phyloP scores from a whole-genome alignment of 495 filamentous ascomycete species.

The Antarctomyces pellizariae region DNA sequence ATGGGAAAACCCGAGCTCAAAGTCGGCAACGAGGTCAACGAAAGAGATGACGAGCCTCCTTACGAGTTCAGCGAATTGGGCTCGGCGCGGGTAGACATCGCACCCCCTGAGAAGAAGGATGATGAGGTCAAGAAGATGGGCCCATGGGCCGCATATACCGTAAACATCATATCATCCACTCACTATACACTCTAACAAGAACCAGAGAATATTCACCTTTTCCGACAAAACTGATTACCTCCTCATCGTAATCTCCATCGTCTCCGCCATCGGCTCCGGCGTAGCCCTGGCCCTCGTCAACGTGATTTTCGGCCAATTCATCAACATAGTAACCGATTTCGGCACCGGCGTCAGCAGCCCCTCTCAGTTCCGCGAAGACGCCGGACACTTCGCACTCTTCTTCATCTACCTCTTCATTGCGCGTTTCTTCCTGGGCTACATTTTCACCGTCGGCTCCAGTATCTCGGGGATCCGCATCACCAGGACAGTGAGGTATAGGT shows the following conservation, averaged over 20 bases:
- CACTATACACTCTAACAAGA: no score
- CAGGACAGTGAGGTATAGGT: constrained; percentile 31
- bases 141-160: no score
- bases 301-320: neutral
- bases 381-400: constrained; percentile 24
- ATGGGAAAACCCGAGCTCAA: no score
- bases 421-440: constrained; percentile 34
- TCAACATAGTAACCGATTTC: neutral
- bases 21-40: no score
- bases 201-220: no score
- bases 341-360: constrained; percentile 4
- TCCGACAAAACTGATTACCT: neutral
- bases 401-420: constrained; percentile 40
- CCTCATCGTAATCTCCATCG: neutral
- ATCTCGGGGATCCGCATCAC: constrained; percentile 34
- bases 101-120: no score
- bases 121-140: no score
- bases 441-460: constrained; percentile 26
- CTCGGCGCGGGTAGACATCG: no score
- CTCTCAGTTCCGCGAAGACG: no score
- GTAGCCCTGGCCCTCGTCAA: neutral
- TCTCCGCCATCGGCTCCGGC: constrained; percentile 1
- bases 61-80: no score
- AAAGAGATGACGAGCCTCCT: no score
- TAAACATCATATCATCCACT: no score